Conservation (phyloP, 2,329 filamentous ascomycete genomes). For the Phialophora verrucosa region DNA sequence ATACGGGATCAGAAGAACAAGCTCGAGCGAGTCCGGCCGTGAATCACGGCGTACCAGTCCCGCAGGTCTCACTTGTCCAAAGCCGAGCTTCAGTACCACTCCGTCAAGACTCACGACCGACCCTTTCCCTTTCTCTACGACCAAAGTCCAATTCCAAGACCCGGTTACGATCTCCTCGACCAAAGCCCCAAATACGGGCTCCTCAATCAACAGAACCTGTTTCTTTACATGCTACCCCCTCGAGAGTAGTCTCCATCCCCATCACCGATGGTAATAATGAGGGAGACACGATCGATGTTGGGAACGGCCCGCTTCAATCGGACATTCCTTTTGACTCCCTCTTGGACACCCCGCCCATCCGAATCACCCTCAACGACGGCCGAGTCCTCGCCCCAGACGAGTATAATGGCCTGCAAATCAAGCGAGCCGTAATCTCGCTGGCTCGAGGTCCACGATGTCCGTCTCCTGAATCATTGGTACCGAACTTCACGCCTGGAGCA, state of each 20-base stretch:
- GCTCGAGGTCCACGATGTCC: neutral
- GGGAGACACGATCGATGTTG: no score
- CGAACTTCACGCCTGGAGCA: neutral
- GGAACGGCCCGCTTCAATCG: no score
- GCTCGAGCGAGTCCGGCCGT: neutral
- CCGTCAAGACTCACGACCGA: neutral
- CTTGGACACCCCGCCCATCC: neutral
- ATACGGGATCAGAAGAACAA: neutral
- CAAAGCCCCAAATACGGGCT: neutral
- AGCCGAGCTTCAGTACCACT: neutral
- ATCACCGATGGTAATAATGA: neutral
- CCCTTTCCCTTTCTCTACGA: neutral
- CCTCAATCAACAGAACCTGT: neutral
- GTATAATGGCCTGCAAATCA: conserved; percentile 4
- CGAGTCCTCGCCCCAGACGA: neutral
- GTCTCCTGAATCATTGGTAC: neutral
- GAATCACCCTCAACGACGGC: neutral
- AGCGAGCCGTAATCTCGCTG: neutral
- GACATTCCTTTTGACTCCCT: no score
- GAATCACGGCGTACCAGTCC: neutral
- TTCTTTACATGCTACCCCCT: neutral
- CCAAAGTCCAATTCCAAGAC: neutral
- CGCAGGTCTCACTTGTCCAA: neutral
- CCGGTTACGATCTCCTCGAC: neutral
- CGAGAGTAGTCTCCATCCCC: neutral